Evolutionary conservation across 345 rosid species (phyloP), one percentile per base, ranked within the genome.

Genomic region (Arabis alpina): DNA sequence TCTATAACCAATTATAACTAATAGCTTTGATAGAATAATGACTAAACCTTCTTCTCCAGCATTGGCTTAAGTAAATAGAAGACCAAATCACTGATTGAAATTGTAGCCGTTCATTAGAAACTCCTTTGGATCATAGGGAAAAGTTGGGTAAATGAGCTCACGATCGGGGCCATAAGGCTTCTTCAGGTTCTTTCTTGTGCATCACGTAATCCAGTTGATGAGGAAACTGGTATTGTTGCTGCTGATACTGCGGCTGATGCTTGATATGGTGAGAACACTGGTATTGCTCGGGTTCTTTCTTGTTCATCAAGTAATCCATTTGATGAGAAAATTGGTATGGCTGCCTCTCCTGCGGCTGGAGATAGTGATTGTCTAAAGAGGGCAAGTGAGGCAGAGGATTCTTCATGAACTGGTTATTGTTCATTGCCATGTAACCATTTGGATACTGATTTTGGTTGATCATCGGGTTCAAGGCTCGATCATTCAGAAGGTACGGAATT

Each of bases 381-480:
- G 58, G 30, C 8, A 71, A 43, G 53, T 2, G 8, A 53, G 68
- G 37, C n/a, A 61, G 8, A 41, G 45, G 10, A 64, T 27, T 47
- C 24, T 51, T 64, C 39, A 54, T 45, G 36, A 54, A 28, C 51
- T 37, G 64, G 53, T 54, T 16, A 12, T 47, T 63, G 70, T 63
- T 45, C 64, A 27, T 27, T 37, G 34, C 14, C 32, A 64, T 2
- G 32, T 25, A 45, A 49, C 15, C 42, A n/a, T 27, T 64, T 27
- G 5, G 50, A 34, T 71, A 43, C 27, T 52, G 68, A 14, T 34
- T 71, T 8, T 42, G 47, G 9, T 72, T 61, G 32, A 54, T 30
- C 8, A 13, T 30, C 11, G 28, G 68, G 50, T 39, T 23, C 41
- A 10, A 3, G 3, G 59, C 53, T 60, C 0, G 37, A 19, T 37